Percentiles rank a stretch among this genome's conserved stretches.
These are phyloP conservation scores for Ramalina peruviana DNA, from an alignment of 495 filamentous ascomycete species.

Conservation along the genomic window DNA sequence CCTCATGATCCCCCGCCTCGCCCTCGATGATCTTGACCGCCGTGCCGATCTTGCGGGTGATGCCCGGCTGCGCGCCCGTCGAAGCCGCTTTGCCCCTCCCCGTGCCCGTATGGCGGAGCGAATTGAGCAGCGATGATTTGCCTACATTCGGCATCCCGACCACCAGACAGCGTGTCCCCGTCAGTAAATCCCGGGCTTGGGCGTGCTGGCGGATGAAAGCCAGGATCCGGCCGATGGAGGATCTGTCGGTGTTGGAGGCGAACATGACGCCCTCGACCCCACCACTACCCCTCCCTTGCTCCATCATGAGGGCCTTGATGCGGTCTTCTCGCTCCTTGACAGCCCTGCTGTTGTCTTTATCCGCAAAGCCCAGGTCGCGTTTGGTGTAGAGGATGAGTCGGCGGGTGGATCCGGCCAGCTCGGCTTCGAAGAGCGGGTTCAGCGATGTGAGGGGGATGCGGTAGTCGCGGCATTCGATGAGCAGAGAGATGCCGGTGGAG, in stretches of 20 bases:
- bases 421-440: slow-evolving; percentile 82
- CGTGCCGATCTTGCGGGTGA: slow-evolving; percentile 73
- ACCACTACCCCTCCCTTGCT: neutral
- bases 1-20: slow-evolving; percentile 23
- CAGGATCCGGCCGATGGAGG: slow-evolving; percentile 40
- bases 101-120: slow-evolving; percentile 56
- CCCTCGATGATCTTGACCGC: slow-evolving; percentile 67
- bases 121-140: slow-evolving; percentile 81
- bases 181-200: slow-evolving; percentile 34
- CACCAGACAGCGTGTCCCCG: slow-evolving; percentile 65
- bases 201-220: slow-evolving; percentile 38
- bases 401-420: slow-evolving; percentile 44
- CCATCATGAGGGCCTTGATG: neutral
- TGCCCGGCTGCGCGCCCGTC: slow-evolving; percentile 76
- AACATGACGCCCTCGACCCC: slow-evolving; percentile 38
- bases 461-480: slow-evolving; percentile 92
- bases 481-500: slow-evolving; percentile 57
- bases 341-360: no score
- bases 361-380: slow-evolving; percentile 49
- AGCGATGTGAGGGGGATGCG: slow-evolving; percentile 75
- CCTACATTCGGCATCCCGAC: slow-evolving; percentile 97
- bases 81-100: slow-evolving; percentile 60
- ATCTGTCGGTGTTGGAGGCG: slow-evolving; percentile 36
- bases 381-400: slow-evolving; percentile 89
- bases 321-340: no score